Conservation (phyloP, 805 yeast species). For the Cyberlindnera galapagoensis region DNA sequence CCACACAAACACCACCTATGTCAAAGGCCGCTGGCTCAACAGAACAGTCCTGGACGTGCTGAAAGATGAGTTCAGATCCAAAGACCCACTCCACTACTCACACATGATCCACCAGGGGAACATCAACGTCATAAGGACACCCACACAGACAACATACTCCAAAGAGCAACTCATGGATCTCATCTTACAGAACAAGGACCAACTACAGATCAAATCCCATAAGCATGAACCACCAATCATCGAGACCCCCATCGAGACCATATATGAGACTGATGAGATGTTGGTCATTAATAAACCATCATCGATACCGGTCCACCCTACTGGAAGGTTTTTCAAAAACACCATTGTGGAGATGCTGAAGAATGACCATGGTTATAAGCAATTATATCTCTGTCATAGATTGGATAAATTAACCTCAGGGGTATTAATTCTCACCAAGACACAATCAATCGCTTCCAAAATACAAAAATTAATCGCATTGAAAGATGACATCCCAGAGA, state of each 20-base stretch:
- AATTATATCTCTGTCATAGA: constrained; percentile 67
- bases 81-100: constrained; percentile 9
- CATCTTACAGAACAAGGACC: constrained; percentile 23
- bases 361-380: constrained; percentile 34
- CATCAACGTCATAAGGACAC: constrained; percentile 9
- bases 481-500: too few species aligned
- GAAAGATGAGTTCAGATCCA: constrained; percentile 16
- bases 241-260: constrained; percentile 25
- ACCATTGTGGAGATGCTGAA: constrained; percentile 76
- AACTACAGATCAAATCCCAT: constrained; percentile 43
- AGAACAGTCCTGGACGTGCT: constrained; percentile 17
- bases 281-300: constrained; percentile 89
- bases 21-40: constrained; percentile 22
- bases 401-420: constrained; percentile 91
- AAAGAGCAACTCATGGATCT: constrained; percentile 7
- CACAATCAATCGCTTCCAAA: constrained; percentile 28
- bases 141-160: neutral
- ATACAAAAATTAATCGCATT: constrained; percentile 53
- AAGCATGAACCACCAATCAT: constrained; percentile 69
- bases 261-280: constrained; percentile 45
- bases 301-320: constrained; percentile 93
- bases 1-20: constrained; percentile 13
- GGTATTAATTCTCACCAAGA: constrained; percentile 54
- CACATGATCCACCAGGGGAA: constrained; percentile 8
- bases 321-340: constrained; percentile 74